Conservation (phyloP, 1,284 basidiomycete genomes). For the Thecaphora thlaspeos region DNA sequence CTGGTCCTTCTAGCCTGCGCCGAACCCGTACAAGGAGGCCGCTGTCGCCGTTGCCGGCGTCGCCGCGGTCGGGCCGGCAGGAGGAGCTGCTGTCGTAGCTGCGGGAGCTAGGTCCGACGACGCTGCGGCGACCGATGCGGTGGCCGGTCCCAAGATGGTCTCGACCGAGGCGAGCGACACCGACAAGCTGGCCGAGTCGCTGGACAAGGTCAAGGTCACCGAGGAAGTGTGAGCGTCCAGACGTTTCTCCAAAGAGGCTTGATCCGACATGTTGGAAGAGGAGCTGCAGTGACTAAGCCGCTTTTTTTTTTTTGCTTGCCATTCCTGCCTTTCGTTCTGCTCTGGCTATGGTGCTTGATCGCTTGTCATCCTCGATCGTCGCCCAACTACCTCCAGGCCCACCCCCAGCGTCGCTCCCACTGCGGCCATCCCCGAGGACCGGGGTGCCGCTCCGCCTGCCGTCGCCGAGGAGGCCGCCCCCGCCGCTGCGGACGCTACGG, state of each 20-base stretch:
- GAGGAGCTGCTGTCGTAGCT: neutral
- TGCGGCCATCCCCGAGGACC: slow-evolving; percentile 5
- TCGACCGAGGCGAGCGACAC: slow-evolving; percentile 13
- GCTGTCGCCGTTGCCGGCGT: neutral
- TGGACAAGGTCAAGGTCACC: slow-evolving; percentile 25
- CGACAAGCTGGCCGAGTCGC: slow-evolving; percentile 36
- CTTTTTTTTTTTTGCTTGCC: neutral
- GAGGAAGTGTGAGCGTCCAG: slow-evolving; percentile 17
- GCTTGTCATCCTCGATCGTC: slow-evolving; percentile 1
- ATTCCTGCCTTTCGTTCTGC: neutral
- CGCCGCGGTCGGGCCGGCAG: neutral
- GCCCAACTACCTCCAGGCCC: neutral
- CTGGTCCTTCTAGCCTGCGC: too few relatives aligned
- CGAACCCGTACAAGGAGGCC: too few relatives aligned
- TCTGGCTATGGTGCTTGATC: neutral
- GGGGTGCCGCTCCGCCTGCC: neutral
- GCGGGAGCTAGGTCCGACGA: too few relatives aligned
- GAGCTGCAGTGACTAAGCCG: too few relatives aligned
- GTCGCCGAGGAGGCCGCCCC: neutral
- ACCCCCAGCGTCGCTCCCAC: slow-evolving; percentile 1
- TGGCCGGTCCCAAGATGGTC: too few relatives aligned
- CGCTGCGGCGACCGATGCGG: too few relatives aligned
- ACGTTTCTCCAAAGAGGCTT: too few relatives aligned
- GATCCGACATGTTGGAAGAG: too few relatives aligned
- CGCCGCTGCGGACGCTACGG: slow-evolving; percentile 4